Evolutionary conservation across 2,329 filamentous ascomycete species (phyloP), one percentile per base, ranked within the genome.

Genomic region (Cladosporium sphaerospermum): DNA sequence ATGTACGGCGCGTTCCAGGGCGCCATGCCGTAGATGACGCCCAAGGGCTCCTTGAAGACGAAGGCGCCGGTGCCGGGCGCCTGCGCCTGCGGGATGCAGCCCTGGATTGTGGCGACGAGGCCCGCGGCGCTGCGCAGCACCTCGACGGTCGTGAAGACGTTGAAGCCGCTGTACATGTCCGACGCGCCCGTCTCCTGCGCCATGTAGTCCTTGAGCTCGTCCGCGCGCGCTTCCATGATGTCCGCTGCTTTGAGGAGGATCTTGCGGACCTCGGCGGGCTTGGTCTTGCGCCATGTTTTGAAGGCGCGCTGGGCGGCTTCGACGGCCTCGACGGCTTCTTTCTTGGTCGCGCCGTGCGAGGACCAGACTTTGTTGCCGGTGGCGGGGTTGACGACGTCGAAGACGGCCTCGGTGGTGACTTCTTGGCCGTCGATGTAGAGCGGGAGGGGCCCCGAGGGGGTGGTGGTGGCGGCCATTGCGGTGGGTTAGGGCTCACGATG

Each of bases 1-100:
- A 77, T 73, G 48, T 71, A 74, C 8, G 77, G 79, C 0, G 79
- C 79, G 57, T 83, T 90, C 89, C 89, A 95, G 9, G 89, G 88
- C 2, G 86, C 87, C 67, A 95, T 89, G 2, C 82, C 84, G 31
- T 95, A 72, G 13, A 91, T 77, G 7, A 93, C 88, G 1, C 89
- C 89, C 61, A 82, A 89, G 0, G 89, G 88, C 69, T 91, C 86
- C 64, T 83, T 85, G 58, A 84, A 70, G 3, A 95, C 72, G 59
- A 93, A 73, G 0, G 83, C 87, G 45, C 71, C 75, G 19, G 76
- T 75, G 0, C 75, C 77, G 36, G 80, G 74, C 13, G 79, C 62
- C 11, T 66, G 66, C 16, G 74, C 72, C 2, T 69, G 68, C 0
- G 78, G 79, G 14, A 79, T 75, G n/a, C n/a, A n/a, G 1, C 79